Base-by-base conservation (phyloP, 257 asterid genomes). In the Nicotiana tabacum region DNA sequence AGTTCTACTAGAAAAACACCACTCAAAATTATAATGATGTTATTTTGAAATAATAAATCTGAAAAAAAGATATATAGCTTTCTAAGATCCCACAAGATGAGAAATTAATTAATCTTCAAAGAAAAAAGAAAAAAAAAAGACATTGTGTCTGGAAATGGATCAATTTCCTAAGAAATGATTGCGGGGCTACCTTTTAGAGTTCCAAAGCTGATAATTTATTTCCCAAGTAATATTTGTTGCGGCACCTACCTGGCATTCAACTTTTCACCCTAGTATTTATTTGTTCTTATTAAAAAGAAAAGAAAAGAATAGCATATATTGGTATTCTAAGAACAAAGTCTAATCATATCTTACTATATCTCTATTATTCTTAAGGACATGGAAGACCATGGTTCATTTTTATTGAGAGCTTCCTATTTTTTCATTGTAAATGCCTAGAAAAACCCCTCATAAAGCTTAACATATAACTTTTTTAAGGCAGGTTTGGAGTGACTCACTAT, bases 101-200 rank as follows among this genome's bases (percentile, higher is more conserved):
- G 11, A 66, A 15, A 66, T 4, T 3, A 32, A 66, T 65, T 3
- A 65, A 30, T 30, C 11, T 12, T 12, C 72, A 1, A 65, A 65
- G 9, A 6, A 13, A 30, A 65, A 2, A 15, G 30, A 0, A 5
- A 10, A 21, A 21, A 21, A 12, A 43, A 10, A 72, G 6, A 70
- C 1, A 70, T n/a, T 1, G 61, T 48, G 61, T 46, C 79, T 46
- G 61, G 61, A 46, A 72, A 46, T 24, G 61, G 61, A 72, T 72
- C 79, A 46, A 72, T 72, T 72, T 72, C 60, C 37, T 72, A 72
- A 2, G 60, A 72, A 72, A 70, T 21, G 61, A 72, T 72, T 46
- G 78, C 17, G 35, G 60, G 78, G 12, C 35, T 2, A 46, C 61
- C 9, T 72, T 43, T 46, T 46, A 72, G 48, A 46, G 78, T 46